Base-by-base conservation (phyloP, 164 flowering plant species). In the Pachysandra terminalis region DNA sequence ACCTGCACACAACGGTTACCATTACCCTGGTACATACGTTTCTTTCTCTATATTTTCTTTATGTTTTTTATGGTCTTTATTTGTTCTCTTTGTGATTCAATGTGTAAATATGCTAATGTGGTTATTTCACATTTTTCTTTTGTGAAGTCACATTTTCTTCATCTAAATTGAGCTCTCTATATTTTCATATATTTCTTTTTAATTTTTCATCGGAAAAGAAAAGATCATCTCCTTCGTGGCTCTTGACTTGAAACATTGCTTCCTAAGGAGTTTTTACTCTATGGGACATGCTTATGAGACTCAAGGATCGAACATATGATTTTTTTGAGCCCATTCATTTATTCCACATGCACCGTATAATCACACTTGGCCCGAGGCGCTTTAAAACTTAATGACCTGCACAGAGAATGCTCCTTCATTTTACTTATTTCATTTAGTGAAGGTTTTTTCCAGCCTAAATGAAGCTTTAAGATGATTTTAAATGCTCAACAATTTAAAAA, bases 1-100 rank as follows among this genome's bases (percentile, higher is more conserved):
- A 93, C 80, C 81, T 96, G 79, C 98, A 87, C 74, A 79, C 88
- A 61, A 90, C 92, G 45, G 87, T 93, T 64, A 91, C 93, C 7
- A 87, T 96, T 56, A 85, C 99, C 45, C 84, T 96, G 97, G 99
- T 96, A 76, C 40, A 74, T n/a, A 15, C 4, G 26, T 15, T 2
- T 23, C 15, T 23, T 3, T 26, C 6, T 15, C 13, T 15, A 37
- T 21, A 19, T 65, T 58, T 35, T 37, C 9, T 22, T 1, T 12
- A 21, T 22, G 19, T 23, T 32, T 1, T 55, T 16, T 3, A 10
- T 27, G 24, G 0, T 0, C 56, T 49, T 52, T 52, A 15, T 52
- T 19, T 0, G 1, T 49, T 25, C 15, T 23, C 22, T 2, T 24
- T 45, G 12, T 19, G 21, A 19, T 21, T 22, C 40, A 35, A 3